phyloP scores from a whole-genome alignment of 2,329 filamentous ascomycete genomes.

The Fusarium oxysporum region DNA sequence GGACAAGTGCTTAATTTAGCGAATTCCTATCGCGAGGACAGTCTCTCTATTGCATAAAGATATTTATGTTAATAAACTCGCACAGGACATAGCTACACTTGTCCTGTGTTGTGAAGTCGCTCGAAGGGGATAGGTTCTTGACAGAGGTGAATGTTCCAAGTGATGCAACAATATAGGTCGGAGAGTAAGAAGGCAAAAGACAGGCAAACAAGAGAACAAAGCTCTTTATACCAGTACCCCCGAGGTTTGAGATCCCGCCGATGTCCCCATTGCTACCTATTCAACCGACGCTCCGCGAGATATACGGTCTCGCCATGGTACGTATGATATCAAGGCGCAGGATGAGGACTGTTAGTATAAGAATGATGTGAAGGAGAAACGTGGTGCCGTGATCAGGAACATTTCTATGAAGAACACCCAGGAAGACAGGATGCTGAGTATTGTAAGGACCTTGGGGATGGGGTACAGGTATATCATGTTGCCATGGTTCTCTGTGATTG shows the following conservation, averaged over 20 bases:
- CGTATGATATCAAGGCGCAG: rapidly evolving
- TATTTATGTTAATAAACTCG: too few species aligned
- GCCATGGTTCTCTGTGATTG: not conserved
- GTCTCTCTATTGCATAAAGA: too few species aligned
- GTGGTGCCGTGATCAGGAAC: rapidly evolving
- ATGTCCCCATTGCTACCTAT: not conserved
- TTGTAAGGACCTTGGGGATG: rapidly evolving
- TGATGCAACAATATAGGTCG: too few species aligned
- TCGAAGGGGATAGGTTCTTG: too few species aligned
- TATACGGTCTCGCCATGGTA: not conserved
- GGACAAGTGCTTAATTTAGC: rapidly evolving
- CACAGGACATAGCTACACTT: too few species aligned
- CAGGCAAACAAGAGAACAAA: too few species aligned
- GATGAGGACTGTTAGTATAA: rapidly evolving
- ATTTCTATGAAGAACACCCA: rapidly evolving
- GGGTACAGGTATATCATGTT: rapidly evolving
- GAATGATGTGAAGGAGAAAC: not conserved
- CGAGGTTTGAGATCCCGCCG: too few species aligned
- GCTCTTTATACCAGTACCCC: too few species aligned
- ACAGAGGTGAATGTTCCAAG: too few species aligned
- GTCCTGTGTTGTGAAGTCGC: too few species aligned
- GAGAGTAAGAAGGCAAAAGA: too few species aligned
- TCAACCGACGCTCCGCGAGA: rapidly evolving
- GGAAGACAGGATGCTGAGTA: rapidly evolving
- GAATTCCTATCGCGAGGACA: too few species aligned